Base-by-base conservation (phyloP, 805 yeast genomes). In the Myxozyma neglecta region DNA sequence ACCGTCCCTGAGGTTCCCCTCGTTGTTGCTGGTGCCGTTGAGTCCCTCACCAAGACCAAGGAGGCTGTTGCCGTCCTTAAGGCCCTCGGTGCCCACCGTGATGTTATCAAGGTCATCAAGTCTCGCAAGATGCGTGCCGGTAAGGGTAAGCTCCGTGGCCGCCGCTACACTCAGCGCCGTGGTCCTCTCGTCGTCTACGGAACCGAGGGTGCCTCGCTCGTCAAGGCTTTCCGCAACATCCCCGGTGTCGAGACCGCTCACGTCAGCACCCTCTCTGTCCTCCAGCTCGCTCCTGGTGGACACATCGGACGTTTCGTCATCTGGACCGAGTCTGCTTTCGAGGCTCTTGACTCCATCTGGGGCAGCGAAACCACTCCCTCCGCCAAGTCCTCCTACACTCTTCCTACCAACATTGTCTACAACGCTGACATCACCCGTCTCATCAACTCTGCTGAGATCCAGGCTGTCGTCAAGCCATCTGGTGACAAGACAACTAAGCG, bases 271-370 rank as follows among this genome's bases (percentile, higher is more conserved):
- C 86, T 94, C 77, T 94, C 94, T 84, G 85, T 94, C 76, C 88
- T 94, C 80, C 98, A 93, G 85, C 89, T 94, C 77, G 99, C 99
- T 75, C 99, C 99, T 81, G 99, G 99, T 88, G 96, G 98, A 79
- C 99, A 94, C 86, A 85, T 94, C 77, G 99, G 99, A 85, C 92
- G 99, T 87, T 94, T 94, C 77, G 88, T 94, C 77, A 90, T 94
- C 90, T 94, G 99, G 99, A 92, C 99, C 78, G 97, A 92, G 85
- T 83, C 90, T 79, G 99, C 99, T 79, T 91, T 94, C 81, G 88
- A 92, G 79, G 86, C 92, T 76, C 86, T 94, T 78, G 99, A 94
- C 86, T 83, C 91, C 71, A 89, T 94, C 85, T 94, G 94, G 94
- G 96, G 96, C 80, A 85, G 96, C 71, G 96, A 88, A 78, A 78